Conservation (phyloP, 805 yeast genomes). For the Ogataea methanolica region DNA sequence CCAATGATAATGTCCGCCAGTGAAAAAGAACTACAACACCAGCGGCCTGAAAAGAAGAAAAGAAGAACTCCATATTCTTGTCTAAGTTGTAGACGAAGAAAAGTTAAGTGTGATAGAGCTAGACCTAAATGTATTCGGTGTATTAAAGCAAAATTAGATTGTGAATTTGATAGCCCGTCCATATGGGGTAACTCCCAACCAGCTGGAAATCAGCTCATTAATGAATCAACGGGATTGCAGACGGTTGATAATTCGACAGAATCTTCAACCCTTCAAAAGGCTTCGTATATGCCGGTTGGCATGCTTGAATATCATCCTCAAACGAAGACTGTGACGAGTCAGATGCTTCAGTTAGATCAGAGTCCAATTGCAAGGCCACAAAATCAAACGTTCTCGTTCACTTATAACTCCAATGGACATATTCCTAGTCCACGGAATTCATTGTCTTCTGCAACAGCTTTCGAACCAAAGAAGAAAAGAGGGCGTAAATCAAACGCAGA, state of each 20-base stretch:
- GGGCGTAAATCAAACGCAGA: too few relatives aligned
- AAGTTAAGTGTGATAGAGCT: slow-evolving; percentile 22
- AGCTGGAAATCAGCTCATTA: too few relatives aligned
- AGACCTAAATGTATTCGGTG: slow-evolving; percentile 21
- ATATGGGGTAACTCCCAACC: slow-evolving; percentile 6
- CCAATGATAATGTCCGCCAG: too few relatives aligned
- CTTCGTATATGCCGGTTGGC: neutral
- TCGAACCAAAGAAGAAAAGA: too few relatives aligned
- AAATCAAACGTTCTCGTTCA: too few relatives aligned
- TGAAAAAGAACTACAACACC: too few relatives aligned
- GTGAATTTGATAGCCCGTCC: slow-evolving; percentile 22
- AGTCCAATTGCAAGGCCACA: too few relatives aligned
- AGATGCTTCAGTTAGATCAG: too few relatives aligned
- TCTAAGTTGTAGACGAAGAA: slow-evolving; percentile 17
- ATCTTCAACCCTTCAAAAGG: too few relatives aligned
- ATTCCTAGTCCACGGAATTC: too few relatives aligned
- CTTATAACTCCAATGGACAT: too few relatives aligned
- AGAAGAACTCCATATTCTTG: slow-evolving; percentile 25
- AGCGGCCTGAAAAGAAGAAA: slow-evolving; percentile 10
- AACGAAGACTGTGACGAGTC: neutral
- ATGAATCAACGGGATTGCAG: neutral
- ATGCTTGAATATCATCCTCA: neutral
- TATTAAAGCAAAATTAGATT: slow-evolving; percentile 7
- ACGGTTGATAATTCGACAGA: neutral
- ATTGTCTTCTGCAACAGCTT: too few relatives aligned